Conservation (phyloP, 2,329 filamentous ascomycete genomes). For the Fusarium abutilonis region DNA sequence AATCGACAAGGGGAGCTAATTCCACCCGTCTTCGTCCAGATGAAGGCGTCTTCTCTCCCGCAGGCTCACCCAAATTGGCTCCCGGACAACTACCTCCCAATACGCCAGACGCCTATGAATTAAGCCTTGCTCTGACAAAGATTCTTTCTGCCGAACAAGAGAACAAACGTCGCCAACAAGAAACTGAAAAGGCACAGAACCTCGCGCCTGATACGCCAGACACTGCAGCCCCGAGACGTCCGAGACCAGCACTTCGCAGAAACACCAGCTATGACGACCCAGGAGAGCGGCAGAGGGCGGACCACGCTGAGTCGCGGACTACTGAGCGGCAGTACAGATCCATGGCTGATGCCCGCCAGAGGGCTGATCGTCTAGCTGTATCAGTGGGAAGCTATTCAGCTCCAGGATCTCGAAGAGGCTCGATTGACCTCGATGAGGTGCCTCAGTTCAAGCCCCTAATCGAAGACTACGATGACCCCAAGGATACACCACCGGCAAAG, state of each 20-base stretch:
- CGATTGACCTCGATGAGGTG: constrained; percentile 44
- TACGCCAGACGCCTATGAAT: constrained; percentile 52
- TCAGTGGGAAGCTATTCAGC: constrained; percentile 54
- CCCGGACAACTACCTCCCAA: constrained; percentile 45
- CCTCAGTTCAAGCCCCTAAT: constrained; percentile 49
- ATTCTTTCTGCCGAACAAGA: constrained; percentile 50
- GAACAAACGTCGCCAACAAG: constrained; percentile 29
- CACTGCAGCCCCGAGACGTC: constrained; percentile 35
- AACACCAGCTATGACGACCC: constrained; percentile 57
- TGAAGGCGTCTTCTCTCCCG: constrained; percentile 42
- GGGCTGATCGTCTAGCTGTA: constrained; percentile 53
- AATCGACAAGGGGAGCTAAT: constrained; percentile 1
- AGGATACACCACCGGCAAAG: constrained; percentile 40
- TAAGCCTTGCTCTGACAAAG: constrained; percentile 53
- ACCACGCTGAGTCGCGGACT: constrained; percentile 52
- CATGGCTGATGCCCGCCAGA: constrained; percentile 53
- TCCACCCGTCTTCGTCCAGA: constrained; percentile 26
- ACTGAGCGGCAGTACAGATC: constrained; percentile 53
- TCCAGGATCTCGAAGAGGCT: constrained; percentile 51
- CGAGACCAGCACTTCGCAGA: constrained; percentile 54
- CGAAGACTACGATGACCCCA: constrained; percentile 42
- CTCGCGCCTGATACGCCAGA: constrained; percentile 33
- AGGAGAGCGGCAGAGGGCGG: constrained; percentile 53
- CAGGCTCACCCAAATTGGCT: constrained; percentile 42
- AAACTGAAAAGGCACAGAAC: constrained; percentile 19